Base-by-base conservation (phyloP, 345 rosid genomes). In the Excoecaria agallocha region DNA sequence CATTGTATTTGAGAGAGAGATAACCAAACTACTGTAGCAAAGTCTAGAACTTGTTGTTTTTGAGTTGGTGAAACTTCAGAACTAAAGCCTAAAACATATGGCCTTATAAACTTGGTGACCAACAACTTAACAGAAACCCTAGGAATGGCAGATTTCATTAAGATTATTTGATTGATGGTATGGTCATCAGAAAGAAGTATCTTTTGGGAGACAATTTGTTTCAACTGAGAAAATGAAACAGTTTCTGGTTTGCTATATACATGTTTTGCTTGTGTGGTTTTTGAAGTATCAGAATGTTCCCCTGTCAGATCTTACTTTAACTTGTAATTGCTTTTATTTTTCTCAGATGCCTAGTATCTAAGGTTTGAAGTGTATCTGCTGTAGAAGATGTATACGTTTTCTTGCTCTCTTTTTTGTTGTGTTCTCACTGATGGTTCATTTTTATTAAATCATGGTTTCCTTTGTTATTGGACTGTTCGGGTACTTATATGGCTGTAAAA, bases 401-500 rank as follows among this genome's bases (percentile, higher is more conserved):
- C 11, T 4, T 6, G 13, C 25, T 48, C 3, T 67, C 9, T 5
- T 50, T 24, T 15, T 66, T 22, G 30, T 30, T 30, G 30, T 30
- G 30, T 30, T 30, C 30, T 30, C 0, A 3, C 10, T 66, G 1
- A 6, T 20, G 37, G 48, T 39, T 24, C 41, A 7, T 43, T 39
- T 55, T 30, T 70, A 20, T 57, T 15, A 57, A 25, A 5, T 57
- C 12, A 3, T 59, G 1, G 63, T 65, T 64, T 39, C 1, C 24
- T 51, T 54, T n/a, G 6, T 20, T 50, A n/a, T 51, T 39, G 46
- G 19, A 35, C 66, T 54, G 50, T 46, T 22, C 64, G 0, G 8
- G 1, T 64, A 19, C 69, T 69, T 24, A 54, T 56, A 46, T 77
- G 66, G 58, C 22, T 2, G 22, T 70, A 63, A 68, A 81, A 80